Base-by-base conservation (phyloP, 148 eudicot species). In the Rhododendron mucronatum region DNA sequence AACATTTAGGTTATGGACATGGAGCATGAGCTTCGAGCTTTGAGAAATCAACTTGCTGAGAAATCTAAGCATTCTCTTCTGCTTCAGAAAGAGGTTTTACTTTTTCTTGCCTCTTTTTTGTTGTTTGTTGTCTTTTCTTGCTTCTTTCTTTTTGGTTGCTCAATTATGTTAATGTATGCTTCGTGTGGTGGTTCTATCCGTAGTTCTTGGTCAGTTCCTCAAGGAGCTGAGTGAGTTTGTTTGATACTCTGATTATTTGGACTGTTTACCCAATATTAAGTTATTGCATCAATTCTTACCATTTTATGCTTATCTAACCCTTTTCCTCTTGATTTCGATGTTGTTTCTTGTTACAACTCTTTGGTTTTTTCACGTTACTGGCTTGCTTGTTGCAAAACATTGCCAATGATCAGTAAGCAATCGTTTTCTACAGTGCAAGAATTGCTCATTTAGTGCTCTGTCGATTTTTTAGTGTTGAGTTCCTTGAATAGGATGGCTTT, bases 21-120 rank as follows among this genome's bases (percentile, higher is more conserved):
- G 99, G 98, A 97, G 87, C 95, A 93, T 90, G 99, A 97, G 90
- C 96, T 97, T 87, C 93, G 90, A 88, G 99, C 99, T 80, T 89
- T 97, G 88, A 91, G 99, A 85, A 57, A 87, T 91, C 98, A 95
- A 87, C 98, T 97, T 50, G 88, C 91, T 35, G 99, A 97, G 90
- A 97, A 97, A 91, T 91, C 98, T 16, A 94, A 91, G 84, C 96
- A 89, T 83, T 97, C 98, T 14, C 89, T 93, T 85, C 93, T 88
- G 83, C 98, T 97, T 71, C 96, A 95, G 88, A 95, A 97, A 92
- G 94, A 97, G 98, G 99, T 97, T 89, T 57, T 14, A 30, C 23
- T 82, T 44, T 41, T 11, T 84, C 35, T 78, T 3, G 55, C 44
- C 7, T 51, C 23, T 67, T 51, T 83, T 23, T 82, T 3, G 39